These are phyloP conservation scores for Waitea zeae DNA, from an alignment of 1,284 basidiomycete species.

Conservation along the genomic window DNA sequence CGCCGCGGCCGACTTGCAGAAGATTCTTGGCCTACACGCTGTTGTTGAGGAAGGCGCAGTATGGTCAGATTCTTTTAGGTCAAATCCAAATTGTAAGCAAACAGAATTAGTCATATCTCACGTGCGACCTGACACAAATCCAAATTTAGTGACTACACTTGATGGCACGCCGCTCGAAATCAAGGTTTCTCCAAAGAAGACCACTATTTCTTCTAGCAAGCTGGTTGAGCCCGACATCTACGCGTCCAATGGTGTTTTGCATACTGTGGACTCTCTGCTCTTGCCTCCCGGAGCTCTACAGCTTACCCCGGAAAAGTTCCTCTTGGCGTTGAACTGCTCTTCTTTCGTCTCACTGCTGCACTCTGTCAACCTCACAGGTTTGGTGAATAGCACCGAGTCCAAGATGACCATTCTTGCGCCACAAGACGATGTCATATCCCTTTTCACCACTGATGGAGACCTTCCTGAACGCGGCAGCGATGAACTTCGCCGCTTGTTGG, in stretches of 20 bases:
- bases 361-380: slow-evolving; percentile 57
- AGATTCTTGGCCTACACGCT: slow-evolving; percentile 67
- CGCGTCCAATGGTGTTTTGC: slow-evolving; percentile 89
- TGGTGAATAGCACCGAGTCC: slow-evolving; percentile 63
- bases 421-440: slow-evolving; percentile 65
- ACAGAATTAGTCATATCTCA: background rate
- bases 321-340: slow-evolving; percentile 80
- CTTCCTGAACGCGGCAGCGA: slow-evolving; percentile 48
- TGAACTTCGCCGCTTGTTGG: slow-evolving; percentile 47
- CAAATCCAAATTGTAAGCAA: slow-evolving; percentile 34
- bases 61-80: slow-evolving; percentile 48
- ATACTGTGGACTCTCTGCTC: slow-evolving; percentile 74
- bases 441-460: slow-evolving; percentile 27
- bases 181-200: slow-evolving; percentile 28
- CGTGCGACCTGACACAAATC: background rate
- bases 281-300: slow-evolving; percentile 62
- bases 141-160: slow-evolving; percentile 42
- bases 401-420: slow-evolving; percentile 80
- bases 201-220: slow-evolving; percentile 46
- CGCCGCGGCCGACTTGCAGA: slow-evolving; percentile 60
- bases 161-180: slow-evolving; percentile 55
- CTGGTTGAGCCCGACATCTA: slow-evolving; percentile 68
- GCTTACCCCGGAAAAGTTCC: slow-evolving; percentile 85
- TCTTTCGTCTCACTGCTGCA: slow-evolving; percentile 81
- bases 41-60: slow-evolving; percentile 36